Conservation (phyloP, 2,329 filamentous ascomycete genomes). For the Chaetothyriales sp. region DNA sequence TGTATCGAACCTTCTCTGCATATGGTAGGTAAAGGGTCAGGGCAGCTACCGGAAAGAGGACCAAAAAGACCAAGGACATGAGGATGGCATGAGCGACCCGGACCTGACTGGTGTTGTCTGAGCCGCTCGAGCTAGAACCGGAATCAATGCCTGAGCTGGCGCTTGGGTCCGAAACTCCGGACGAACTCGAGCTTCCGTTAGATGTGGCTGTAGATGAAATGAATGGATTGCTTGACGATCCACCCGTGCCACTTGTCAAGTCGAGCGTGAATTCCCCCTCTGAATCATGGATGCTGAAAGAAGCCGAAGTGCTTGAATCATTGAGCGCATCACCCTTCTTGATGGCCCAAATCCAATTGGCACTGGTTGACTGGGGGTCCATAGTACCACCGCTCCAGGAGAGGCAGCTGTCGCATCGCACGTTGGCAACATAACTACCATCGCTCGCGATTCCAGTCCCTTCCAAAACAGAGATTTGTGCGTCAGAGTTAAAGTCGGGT, state of each 20-base stretch:
- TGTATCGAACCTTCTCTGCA: constrained; percentile 29
- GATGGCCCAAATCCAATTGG: constrained; percentile 40
- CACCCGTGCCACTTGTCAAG: constrained; percentile 37
- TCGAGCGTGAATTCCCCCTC: constrained; percentile 34
- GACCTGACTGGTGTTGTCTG: constrained; percentile 5
- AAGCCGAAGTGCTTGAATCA: constrained; percentile 31
- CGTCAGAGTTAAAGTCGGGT: constrained; percentile 30
- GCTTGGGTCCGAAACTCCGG: background rate
- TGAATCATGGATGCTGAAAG: constrained; percentile 34
- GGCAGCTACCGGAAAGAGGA: constrained; percentile 26
- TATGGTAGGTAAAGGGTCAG: constrained; percentile 25
- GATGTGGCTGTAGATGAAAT: constrained; percentile 3
- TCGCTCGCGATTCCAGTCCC: constrained; percentile 39
- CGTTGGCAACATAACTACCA: constrained; percentile 42
- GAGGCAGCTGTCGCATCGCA: constrained; percentile 42
- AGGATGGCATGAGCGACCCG: constrained; percentile 27
- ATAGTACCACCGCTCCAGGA: constrained; percentile 40
- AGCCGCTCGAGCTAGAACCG: constrained; percentile 1
- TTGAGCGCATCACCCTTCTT: constrained; percentile 35
- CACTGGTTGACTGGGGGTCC: constrained; percentile 32
- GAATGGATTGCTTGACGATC: constrained; percentile 27
- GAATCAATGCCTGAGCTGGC: background rate
- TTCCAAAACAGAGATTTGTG: constrained; percentile 37
- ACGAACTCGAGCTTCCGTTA: background rate
- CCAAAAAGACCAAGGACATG: constrained; percentile 28